Percentiles rank a stretch among this genome's conserved stretches.
Evolutionary conservation across 495 filamentous ascomycete genomes (phyloP).

Genomic region (Amphirosellinia nigrospora): DNA sequence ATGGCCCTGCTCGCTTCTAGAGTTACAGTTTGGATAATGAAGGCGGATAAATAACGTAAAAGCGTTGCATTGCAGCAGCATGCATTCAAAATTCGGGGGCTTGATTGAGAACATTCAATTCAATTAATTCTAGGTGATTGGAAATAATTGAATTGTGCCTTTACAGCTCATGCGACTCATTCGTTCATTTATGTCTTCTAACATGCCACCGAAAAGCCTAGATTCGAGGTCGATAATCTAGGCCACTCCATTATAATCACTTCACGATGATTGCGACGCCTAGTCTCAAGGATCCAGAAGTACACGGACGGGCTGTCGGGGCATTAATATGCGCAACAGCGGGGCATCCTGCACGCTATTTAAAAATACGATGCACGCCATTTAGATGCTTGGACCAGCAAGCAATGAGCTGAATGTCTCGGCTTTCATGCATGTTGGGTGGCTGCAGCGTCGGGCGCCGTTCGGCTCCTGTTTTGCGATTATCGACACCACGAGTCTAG

Average conservation of each 20-base stretch:
- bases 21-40: background rate
- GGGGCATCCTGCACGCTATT: background rate
- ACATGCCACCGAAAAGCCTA: background rate
- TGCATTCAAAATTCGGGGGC: background rate
- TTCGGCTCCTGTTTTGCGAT: background rate
- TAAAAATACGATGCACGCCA: background rate
- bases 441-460: background rate
- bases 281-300: background rate
- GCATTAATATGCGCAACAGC: background rate
- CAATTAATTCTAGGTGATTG: background rate
- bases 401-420: background rate
- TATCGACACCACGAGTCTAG: background rate
- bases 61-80: constrained; percentile 7
- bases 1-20: no score
- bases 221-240: background rate
- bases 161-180: background rate
- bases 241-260: background rate
- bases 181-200: background rate
- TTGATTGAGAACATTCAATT: background rate
- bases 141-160: background rate
- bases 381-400: background rate
- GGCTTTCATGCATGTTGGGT: background rate
- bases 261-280: background rate
- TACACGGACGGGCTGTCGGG: background rate
- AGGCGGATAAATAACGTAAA: constrained; percentile 7